These are phyloP conservation scores for Mrakia hoshinonis DNA, from an alignment of 768 basidiomycete genomes.

Conservation along the genomic window DNA sequence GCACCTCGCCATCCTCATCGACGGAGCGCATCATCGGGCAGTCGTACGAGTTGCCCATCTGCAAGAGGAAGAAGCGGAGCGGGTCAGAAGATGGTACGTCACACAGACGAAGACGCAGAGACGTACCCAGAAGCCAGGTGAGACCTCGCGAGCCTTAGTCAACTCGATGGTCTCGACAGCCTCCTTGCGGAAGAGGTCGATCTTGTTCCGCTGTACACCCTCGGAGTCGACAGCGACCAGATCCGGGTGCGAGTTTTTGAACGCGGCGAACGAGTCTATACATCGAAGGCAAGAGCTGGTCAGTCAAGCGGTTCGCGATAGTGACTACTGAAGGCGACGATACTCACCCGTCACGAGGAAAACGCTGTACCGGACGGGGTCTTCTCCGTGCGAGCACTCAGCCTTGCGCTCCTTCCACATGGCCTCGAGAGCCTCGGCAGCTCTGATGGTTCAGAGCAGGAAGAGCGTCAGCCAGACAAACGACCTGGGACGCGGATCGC, in stretches of 20 bases:
- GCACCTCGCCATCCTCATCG: conserved; percentile 12
- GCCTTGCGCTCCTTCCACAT: conserved; percentile 34
- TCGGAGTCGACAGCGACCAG: conserved; percentile 39
- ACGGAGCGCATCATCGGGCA: conserved; percentile 49
- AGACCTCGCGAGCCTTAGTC: conserved; percentile 71
- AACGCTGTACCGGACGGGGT: conserved; percentile 54
- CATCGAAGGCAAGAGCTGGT: neutral
- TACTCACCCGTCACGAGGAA: conserved; percentile 57
- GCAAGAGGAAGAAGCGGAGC: conserved; percentile 40
- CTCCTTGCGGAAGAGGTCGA: conserved; percentile 75
- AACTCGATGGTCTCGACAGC: conserved; percentile 83
- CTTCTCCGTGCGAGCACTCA: conserved; percentile 26
- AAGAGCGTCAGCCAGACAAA: conserved; percentile 35
- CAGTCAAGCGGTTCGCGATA: neutral
- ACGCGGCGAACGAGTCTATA: conserved; percentile 39
- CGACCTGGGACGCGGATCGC: conserved; percentile 55
- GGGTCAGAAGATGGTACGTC: no score
- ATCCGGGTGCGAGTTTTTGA: conserved; percentile 38
- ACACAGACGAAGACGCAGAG: neutral
- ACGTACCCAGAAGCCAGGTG: conserved; percentile 39
- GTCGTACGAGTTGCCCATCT: conserved; percentile 74
- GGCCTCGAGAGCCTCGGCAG: conserved; percentile 34
- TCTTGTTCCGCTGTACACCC: conserved; percentile 37
- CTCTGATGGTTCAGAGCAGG: conserved; percentile 19
- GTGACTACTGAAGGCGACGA: neutral